These are phyloP conservation scores for Verticillium albo-atrum DNA, from an alignment of 2,329 filamentous ascomycete genomes.

Conservation along the genomic window DNA sequence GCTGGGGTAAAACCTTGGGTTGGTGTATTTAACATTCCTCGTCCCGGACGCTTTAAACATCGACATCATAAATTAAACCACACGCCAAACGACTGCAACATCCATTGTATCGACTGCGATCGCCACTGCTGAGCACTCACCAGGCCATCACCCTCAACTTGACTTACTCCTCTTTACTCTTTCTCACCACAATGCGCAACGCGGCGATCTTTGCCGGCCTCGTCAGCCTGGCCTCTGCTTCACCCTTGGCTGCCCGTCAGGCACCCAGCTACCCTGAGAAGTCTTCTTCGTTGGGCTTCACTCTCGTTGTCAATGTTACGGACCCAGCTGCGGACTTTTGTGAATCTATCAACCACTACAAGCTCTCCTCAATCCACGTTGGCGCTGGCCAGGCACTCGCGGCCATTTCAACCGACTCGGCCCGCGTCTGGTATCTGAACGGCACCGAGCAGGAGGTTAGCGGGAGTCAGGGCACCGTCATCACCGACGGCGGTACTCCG, in stretches of 20 bases:
- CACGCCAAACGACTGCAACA: background rate
- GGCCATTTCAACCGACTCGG: conserved; percentile 22
- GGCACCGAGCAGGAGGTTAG: conserved; percentile 33
- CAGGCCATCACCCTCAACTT: background rate
- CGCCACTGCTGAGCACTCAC: background rate
- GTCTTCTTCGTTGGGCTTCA: conserved; percentile 27
- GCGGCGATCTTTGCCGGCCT: background rate
- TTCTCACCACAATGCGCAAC: background rate
- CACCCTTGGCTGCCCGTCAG: background rate
- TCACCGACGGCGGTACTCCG: conserved; percentile 36
- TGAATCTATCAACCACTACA: conserved; percentile 34
- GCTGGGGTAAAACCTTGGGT: background rate
- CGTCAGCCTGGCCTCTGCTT: conserved; percentile 15
- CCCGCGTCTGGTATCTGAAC: conserved; percentile 44
- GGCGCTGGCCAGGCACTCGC: conserved; percentile 36
- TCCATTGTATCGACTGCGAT: background rate
- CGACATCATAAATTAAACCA: background rate
- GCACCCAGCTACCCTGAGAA: background rate
- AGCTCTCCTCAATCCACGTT: conserved; percentile 35
- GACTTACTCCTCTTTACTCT: background rate
- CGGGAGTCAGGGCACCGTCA: conserved; percentile 23
- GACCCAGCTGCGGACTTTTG: conserved; percentile 32
- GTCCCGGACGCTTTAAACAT: background rate
- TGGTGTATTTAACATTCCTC: background rate
- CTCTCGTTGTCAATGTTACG: conserved; percentile 39